Evolutionary conservation across 176 grass and related monocot genomes (phyloP), one percentile per base, ranked within the genome.

Genomic region (Ensete ventricosum): DNA sequence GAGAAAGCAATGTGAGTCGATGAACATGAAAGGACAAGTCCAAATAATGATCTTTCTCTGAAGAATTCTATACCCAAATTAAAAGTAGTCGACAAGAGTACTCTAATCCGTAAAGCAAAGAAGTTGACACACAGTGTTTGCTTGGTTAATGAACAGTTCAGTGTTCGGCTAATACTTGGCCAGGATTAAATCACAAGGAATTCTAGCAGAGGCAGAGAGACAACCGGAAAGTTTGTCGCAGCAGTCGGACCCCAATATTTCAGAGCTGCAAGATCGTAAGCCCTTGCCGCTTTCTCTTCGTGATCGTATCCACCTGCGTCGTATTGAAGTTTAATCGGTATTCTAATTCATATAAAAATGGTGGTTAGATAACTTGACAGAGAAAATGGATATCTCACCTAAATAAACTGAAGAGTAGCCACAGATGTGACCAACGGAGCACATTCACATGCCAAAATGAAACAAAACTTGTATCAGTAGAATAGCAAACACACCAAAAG

Each of bases 191-290:
- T 43, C 34, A 43, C 4, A 6, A 4, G 4, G 34, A 43, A 6
- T 43, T 43, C 3, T 43, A 43, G 34, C 34, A 43, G 34, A 43
- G 5, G 34, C 34, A 43, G 5, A 14, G 20, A 12, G 77, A 76
- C 73, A 84, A 93, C 94, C 73, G 82, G 84, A 69, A 89, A 93
- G 81, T 93, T 98, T 1, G 86, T 91, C 13, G 80, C 84, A 25
- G 94, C 94, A 84, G 74, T 78, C 69, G 53, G 11, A 54, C 94
- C 94, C 94, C 94, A 98, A 72, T 93, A 98, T 81, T 93, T 98
- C 51, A 98, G 72, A 87, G 88, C 90, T 6, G 88, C 90, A 59
- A 98, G 60, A 82, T 98, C 94, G 76, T 98, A 98, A 20, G 94
- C 94, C 68, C 86, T 91, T 52, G 90, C 94, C 54, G 94, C 94